Base-by-base conservation (phyloP, 1,139 yeast species). In the Yamadazyma diospyri region DNA sequence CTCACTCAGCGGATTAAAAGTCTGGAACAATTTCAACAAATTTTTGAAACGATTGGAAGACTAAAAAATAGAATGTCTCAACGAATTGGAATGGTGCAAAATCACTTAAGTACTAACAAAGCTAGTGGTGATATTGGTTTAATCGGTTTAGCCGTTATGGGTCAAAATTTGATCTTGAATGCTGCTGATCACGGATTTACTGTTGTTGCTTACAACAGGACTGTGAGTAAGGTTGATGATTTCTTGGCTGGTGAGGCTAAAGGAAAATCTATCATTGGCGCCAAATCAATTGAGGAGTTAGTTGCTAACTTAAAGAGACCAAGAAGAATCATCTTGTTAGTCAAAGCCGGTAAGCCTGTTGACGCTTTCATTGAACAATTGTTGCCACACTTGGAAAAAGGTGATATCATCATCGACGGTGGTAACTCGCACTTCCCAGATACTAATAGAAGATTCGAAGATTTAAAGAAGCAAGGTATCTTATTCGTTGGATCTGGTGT, bases 381-480 rank as follows among this genome's bases (percentile, higher is more conserved):
- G 60, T 67, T 85, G 49, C 97, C 97, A 54, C 76, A 78, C 74
- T 76, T 92, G 67, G 98, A 92, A 64, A 74, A 86, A 69, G 98
- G 95, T 48, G 98, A 92, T 65, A 92, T 92, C 75, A 86, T 92
- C 76, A 92, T 92, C 56, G 98, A 92, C 58, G 98, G 98, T 72
- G 98, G 98, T 76, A 92, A 92, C 86, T 92, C 98, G 32, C 97
- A 89, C 69, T 92, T 82, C 94, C 96, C 97, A 64, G 98, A 92
- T 71, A 66, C 97, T 40, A 88, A 88, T 83, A 88, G 98, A 72
- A 87, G 98, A 71, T 87, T 69, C 74, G 94, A 76, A 38, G 95
- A 87, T 57, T 79, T 92, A 63, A 81, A 85, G 66, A 69, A 67
- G 43, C 81, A 89, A 76, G 97, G 95, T 32, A 81, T 89, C 58